phyloP scores from a whole-genome alignment of 768 basidiomycete species.

The Lactifluus subvellereus region DNA sequence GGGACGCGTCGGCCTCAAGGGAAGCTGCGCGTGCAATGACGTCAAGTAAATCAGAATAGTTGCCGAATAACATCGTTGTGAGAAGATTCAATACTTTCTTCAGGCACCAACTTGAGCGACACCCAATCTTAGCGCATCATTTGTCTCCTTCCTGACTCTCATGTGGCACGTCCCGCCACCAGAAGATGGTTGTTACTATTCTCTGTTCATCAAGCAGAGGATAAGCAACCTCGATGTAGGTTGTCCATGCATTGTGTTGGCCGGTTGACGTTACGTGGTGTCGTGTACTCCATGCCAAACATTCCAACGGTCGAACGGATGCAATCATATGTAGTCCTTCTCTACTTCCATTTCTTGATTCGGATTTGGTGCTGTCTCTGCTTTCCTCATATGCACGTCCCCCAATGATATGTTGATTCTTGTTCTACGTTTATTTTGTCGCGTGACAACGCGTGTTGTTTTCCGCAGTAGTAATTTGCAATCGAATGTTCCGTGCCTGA shows the following conservation, averaged over 20 bases:
- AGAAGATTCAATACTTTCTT: neutral
- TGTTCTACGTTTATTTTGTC: too few relatives aligned
- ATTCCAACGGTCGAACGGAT: neutral
- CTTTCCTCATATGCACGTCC: neutral
- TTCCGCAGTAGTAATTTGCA: too few relatives aligned
- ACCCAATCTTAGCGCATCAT: neutral
- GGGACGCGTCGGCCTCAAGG: constrained; percentile 23
- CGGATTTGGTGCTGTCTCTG: neutral
- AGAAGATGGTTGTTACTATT: constrained; percentile 23
- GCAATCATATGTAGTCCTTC: neutral
- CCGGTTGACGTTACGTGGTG: neutral
- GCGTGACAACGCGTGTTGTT: too few relatives aligned
- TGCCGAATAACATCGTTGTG: neutral
- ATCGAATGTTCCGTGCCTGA: too few relatives aligned
- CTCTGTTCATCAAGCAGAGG: constrained; percentile 27
- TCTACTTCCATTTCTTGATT: neutral
- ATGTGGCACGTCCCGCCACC: constrained; percentile 23
- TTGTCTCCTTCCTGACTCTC: neutral
- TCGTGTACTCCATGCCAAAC: neutral
- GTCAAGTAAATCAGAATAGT: neutral
- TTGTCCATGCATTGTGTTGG: constrained; percentile 16
- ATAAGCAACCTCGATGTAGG: constrained; percentile 25
- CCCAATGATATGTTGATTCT: too few relatives aligned
- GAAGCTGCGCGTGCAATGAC: constrained; percentile 36
- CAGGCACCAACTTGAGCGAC: neutral